Conservation (phyloP, 2,329 filamentous ascomycete genomes). For the Coniella vitis region DNA sequence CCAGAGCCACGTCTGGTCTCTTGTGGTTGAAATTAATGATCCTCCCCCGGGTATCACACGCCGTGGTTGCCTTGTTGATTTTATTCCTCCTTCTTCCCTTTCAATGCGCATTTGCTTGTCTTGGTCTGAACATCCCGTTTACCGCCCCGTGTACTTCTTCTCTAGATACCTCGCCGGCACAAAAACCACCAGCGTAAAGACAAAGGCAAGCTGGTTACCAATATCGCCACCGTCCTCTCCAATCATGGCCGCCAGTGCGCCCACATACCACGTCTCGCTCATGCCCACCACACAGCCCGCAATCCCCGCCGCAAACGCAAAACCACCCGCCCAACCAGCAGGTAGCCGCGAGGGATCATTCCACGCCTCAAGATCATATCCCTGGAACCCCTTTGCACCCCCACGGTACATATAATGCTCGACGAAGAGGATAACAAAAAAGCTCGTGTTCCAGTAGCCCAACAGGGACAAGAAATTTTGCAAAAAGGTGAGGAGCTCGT, state of each 20-base stretch:
- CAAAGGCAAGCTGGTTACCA: constrained; percentile 45
- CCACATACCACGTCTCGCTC: constrained; percentile 50
- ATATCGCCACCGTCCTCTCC: constrained; percentile 40
- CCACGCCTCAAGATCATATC: constrained; percentile 44
- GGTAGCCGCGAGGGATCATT: constrained; percentile 37
- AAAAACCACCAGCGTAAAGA: constrained; percentile 40
- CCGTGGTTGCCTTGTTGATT: too few species aligned
- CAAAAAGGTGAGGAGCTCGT: constrained; percentile 36
- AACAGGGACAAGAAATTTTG: constrained; percentile 41
- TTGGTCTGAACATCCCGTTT: too few species aligned
- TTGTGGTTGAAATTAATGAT: too few species aligned
- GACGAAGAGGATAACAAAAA: constrained; percentile 39
- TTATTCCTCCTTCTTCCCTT: too few species aligned
- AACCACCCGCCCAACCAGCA: constrained; percentile 33
- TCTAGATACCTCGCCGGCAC: constrained; percentile 42
- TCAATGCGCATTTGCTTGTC: too few species aligned
- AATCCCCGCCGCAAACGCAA: constrained; percentile 38
- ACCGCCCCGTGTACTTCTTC: constrained; percentile 37
- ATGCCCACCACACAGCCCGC: constrained; percentile 50
- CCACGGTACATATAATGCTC: constrained; percentile 43
- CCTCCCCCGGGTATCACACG: too few species aligned
- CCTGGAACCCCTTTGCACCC: constrained; percentile 26
- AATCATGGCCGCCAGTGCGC: constrained; percentile 36
- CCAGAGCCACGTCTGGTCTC: too few species aligned
- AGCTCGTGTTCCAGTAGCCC: constrained; percentile 44